These are phyloP conservation scores for Pulveroboletus ravenelii DNA, from an alignment of 768 basidiomycete species.

Conservation along the genomic window DNA sequence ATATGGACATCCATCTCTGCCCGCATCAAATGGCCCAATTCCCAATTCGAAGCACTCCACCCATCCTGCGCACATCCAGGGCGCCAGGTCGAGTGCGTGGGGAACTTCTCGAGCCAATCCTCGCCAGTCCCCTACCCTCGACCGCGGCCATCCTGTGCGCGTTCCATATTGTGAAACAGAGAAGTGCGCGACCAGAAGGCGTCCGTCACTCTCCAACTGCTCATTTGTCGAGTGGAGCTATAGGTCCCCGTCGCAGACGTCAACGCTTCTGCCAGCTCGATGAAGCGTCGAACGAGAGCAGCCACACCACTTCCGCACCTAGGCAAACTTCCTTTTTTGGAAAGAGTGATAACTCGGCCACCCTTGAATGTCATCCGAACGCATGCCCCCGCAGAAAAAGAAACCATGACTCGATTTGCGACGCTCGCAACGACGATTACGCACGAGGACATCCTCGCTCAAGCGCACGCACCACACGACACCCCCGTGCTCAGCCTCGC, in stretches of 20 bases:
- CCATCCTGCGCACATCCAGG: no score
- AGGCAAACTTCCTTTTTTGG: conserved; percentile 19
- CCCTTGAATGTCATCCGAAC: conserved; percentile 4
- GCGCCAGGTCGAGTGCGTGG: conserved; percentile 1
- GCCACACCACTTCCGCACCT: conserved; percentile 19
- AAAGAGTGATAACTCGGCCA: neutral
- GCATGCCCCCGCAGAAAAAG: conserved; percentile 12
- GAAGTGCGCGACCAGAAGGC: conserved; percentile 16
- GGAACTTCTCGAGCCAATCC: conserved; percentile 22
- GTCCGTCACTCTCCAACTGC: conserved; percentile 9
- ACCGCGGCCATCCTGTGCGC: conserved; percentile 30
- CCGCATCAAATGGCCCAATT: conserved; percentile 24
- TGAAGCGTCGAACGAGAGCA: neutral
- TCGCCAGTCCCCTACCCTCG: conserved; percentile 17
- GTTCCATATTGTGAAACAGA: conserved; percentile 23
- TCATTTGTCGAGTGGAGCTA: conserved; percentile 21
- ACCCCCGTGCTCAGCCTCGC: conserved; percentile 51
- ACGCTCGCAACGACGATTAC: conserved; percentile 27
- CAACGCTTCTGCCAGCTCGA: conserved; percentile 1
- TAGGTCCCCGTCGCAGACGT: conserved; percentile 1
- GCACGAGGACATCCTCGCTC: conserved; percentile 36
- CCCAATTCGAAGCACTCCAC: conserved; percentile 29
- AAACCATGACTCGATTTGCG: conserved; percentile 25
- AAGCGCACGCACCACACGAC: conserved; percentile 24
- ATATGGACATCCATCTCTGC: conserved; percentile 11